phyloP scores from a whole-genome alignment of 768 basidiomycete genomes.

The Mycena chlorophos region DNA sequence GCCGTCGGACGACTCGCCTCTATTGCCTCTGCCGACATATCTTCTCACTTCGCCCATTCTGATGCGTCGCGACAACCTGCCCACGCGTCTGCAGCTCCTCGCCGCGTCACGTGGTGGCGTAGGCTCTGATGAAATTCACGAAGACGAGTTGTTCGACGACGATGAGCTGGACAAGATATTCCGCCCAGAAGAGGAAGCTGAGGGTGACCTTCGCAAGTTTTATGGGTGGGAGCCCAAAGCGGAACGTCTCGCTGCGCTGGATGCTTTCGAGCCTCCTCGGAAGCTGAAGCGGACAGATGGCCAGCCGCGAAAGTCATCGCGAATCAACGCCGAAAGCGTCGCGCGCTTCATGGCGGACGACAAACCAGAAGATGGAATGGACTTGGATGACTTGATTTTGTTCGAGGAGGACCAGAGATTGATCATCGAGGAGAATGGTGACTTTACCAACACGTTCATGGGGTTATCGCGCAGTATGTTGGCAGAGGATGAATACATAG shows the following conservation, averaged over 20 bases:
- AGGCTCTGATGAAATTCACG: slow-evolving; percentile 48
- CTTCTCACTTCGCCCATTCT: slow-evolving; percentile 45
- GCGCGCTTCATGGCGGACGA: slow-evolving; percentile 15
- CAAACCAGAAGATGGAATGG: slow-evolving; percentile 11
- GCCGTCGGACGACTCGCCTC: slow-evolving; percentile 11
- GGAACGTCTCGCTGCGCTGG: not conserved
- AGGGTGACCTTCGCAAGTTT: slow-evolving; percentile 35
- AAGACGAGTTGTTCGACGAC: slow-evolving; percentile 64
- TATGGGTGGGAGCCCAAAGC: slow-evolving; percentile 32
- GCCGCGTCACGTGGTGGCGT: slow-evolving; percentile 58
- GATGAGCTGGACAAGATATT: slow-evolving; percentile 68
- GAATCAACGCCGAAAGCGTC: slow-evolving; percentile 7
- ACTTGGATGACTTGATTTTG: slow-evolving; percentile 5
- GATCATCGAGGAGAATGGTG: slow-evolving; percentile 47
- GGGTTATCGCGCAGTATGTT: slow-evolving; percentile 18
- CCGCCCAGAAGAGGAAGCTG: slow-evolving; percentile 52
- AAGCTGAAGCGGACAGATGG: not conserved
- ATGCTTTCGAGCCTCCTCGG: not conserved
- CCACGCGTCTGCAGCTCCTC: slow-evolving; percentile 69
- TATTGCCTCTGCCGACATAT: slow-evolving; percentile 48
- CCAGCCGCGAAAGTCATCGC: slow-evolving; percentile 10
- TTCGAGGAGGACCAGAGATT: slow-evolving; percentile 21
- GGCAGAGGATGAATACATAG: slow-evolving; percentile 12
- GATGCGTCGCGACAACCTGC: slow-evolving; percentile 33
- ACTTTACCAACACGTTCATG: slow-evolving; percentile 56